Evolutionary conservation across 1,139 yeast genomes (phyloP).

Genomic region (Hyphopichia buzzinii): DNA sequence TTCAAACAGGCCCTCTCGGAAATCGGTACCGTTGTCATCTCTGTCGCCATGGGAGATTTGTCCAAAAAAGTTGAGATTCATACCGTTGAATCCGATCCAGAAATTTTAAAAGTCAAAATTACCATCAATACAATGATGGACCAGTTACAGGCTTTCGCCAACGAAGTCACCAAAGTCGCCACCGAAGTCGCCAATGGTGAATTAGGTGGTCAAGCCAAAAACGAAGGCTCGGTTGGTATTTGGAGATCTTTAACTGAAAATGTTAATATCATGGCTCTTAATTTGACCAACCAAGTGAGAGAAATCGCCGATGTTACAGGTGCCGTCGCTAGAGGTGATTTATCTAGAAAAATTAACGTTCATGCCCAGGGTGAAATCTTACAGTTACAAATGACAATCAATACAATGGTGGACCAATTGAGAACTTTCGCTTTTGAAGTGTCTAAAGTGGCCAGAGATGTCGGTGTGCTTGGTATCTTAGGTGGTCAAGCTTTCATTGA

Average conservation of each 20-base stretch:
- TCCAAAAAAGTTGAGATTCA: constrained; percentile 74
- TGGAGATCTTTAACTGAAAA: constrained; percentile 85
- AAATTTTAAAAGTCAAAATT: constrained; percentile 71
- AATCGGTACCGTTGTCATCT: constrained; percentile 77
- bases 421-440: constrained; percentile 88
- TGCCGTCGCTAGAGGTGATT: constrained; percentile 79
- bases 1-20: constrained; percentile 75
- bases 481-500: constrained; percentile 88
- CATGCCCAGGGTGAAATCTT: constrained; percentile 84
- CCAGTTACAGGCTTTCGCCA: constrained; percentile 77
- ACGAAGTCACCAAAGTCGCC: constrained; percentile 81
- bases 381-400: constrained; percentile 75
- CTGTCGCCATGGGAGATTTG: constrained; percentile 84
- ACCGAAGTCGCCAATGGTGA: constrained; percentile 89
- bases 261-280: constrained; percentile 84
- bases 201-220: constrained; percentile 84
- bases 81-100: constrained; percentile 71
- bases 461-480: constrained; percentile 82
- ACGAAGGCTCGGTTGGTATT: constrained; percentile 79
- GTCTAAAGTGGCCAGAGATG: constrained; percentile 83
- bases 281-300: constrained; percentile 78
- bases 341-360: constrained; percentile 73
- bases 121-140: constrained; percentile 89
- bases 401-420: constrained; percentile 85
- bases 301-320: constrained; percentile 88